phyloP scores from a whole-genome alignment of 352 stramenopile species.

The Pythium sp. region DNA sequence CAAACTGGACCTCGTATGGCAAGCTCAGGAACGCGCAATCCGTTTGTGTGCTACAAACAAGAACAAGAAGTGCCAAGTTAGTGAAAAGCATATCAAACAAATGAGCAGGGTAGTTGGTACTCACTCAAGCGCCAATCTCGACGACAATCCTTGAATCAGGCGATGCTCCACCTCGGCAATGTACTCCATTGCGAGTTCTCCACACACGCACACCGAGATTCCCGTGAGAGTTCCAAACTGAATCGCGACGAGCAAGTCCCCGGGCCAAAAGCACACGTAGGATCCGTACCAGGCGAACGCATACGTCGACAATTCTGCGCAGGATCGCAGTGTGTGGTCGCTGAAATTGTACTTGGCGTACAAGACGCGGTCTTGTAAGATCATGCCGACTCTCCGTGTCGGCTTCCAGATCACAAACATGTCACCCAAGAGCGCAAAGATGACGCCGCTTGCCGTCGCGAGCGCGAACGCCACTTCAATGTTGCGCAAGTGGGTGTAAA shows the following conservation, averaged over 20 bases:
- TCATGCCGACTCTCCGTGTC: slow-evolving; percentile 72
- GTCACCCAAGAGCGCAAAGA: slow-evolving; percentile 74
- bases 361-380: slow-evolving; percentile 75
- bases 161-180: slow-evolving; percentile 59
- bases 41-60: slow-evolving; percentile 47
- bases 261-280: slow-evolving; percentile 65
- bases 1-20: slow-evolving; percentile 80
- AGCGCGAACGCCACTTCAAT: slow-evolving; percentile 84
- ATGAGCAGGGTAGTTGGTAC: slow-evolving; percentile 9
- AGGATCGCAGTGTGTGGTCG: slow-evolving; percentile 49
- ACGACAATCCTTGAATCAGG: slow-evolving; percentile 48
- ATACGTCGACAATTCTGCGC: slow-evolving; percentile 53
- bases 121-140: slow-evolving; percentile 43
- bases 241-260: slow-evolving; percentile 69
- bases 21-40: slow-evolving; percentile 64
- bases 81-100: neutral
- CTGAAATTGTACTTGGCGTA: slow-evolving; percentile 60
- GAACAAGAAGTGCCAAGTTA: slow-evolving; percentile 2
- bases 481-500: slow-evolving; percentile 79
- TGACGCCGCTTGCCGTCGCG: slow-evolving; percentile 69
- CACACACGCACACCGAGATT: slow-evolving; percentile 66
- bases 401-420: slow-evolving; percentile 87
- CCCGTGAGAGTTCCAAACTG: slow-evolving; percentile 73
- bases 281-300: slow-evolving; percentile 59
- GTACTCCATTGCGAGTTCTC: slow-evolving; percentile 66